These are phyloP conservation scores for Casuarina glauca DNA, from an alignment of 306 rosid species.

Conservation along the genomic window DNA sequence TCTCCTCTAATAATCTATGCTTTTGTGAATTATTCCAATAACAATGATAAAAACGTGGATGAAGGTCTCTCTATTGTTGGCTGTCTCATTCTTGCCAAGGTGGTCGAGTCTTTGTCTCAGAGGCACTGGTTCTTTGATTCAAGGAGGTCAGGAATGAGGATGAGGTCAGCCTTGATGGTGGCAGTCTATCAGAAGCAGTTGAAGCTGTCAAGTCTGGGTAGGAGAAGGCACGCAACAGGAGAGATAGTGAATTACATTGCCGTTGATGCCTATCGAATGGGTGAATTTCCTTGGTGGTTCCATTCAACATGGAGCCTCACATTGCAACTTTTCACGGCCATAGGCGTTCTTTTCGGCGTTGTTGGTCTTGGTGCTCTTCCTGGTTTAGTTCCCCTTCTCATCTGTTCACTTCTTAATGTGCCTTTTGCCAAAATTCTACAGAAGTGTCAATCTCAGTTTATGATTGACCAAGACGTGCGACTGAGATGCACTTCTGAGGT, in stretches of 20 bases:
- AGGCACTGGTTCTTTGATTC: conserved; percentile 49
- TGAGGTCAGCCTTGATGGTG: conserved; percentile 54
- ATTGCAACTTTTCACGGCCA: conserved; percentile 34
- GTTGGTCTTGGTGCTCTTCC: conserved; percentile 63
- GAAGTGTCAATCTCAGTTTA: conserved; percentile 55
- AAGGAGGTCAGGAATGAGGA: conserved; percentile 51
- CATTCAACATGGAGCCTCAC: conserved; percentile 38
- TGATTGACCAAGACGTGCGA: conserved; percentile 73
- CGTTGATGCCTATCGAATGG: conserved; percentile 56
- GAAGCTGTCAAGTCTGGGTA: conserved; percentile 43
- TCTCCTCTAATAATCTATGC: conserved; percentile 47
- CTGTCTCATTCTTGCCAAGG: conserved; percentile 33
- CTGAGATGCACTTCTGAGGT: conserved; percentile 62
- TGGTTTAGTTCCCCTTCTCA: conserved; percentile 54
- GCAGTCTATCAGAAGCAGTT: conserved; percentile 50
- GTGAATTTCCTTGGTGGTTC: conserved; percentile 59
- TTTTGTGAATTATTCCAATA: conserved; percentile 38
- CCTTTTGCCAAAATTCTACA: conserved; percentile 64
- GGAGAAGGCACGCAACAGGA: conserved; percentile 51
- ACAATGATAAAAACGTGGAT: conserved; percentile 7
- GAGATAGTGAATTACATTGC: conserved; percentile 55
- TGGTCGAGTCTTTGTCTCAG: conserved; percentile 48
- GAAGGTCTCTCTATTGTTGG: conserved; percentile 40
- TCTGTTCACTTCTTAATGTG: conserved; percentile 59
- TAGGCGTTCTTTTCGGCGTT: conserved; percentile 39